These are phyloP conservation scores for Crithidia bombi DNA, from an alignment of 208 protist genomes.

Conservation along the genomic window DNA sequence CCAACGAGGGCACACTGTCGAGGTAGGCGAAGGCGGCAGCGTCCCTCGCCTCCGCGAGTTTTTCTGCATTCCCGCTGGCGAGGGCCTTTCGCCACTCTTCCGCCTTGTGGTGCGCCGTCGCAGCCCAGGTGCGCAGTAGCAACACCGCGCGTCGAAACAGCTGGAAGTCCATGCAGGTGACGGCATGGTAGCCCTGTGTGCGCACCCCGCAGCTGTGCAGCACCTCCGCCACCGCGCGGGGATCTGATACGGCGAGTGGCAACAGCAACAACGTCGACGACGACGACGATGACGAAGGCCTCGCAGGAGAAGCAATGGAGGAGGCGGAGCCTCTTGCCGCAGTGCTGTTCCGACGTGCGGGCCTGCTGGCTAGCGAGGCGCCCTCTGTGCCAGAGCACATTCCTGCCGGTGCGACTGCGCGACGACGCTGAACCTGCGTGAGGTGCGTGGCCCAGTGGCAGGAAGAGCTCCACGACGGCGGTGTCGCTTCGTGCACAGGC, in stretches of 20 bases:
- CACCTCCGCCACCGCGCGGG: conserved; percentile 47
- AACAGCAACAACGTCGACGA: not conserved
- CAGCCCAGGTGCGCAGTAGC: conserved; percentile 56
- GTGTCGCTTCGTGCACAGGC: not conserved
- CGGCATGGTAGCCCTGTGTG: conserved; percentile 61
- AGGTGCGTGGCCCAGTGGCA: conserved; percentile 4
- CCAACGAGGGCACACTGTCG: conserved; percentile 42
- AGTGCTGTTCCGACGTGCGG: not conserved
- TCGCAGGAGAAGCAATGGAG: not conserved
- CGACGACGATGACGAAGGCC: not conserved
- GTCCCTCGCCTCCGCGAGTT: not conserved
- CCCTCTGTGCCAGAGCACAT: not conserved
- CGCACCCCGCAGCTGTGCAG: conserved; percentile 52
- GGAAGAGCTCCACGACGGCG: not conserved
- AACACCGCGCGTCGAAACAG: conserved; percentile 66
- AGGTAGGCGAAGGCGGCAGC: conserved; percentile 28
- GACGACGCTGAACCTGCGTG: conserved; percentile 19
- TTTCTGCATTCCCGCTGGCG: not conserved
- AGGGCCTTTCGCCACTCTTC: not conserved
- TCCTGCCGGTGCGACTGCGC: not conserved
- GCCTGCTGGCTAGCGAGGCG: not conserved
- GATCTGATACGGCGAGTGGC: conserved; percentile 44
- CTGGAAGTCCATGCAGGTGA: conserved; percentile 54
- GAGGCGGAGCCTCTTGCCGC: not conserved
- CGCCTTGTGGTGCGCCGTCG: not conserved